Evolutionary conservation across 192 early-diverging fungal genomes (phyloP), one percentile per base, ranked within the genome.

Genomic region (Mortierella antarctica): DNA sequence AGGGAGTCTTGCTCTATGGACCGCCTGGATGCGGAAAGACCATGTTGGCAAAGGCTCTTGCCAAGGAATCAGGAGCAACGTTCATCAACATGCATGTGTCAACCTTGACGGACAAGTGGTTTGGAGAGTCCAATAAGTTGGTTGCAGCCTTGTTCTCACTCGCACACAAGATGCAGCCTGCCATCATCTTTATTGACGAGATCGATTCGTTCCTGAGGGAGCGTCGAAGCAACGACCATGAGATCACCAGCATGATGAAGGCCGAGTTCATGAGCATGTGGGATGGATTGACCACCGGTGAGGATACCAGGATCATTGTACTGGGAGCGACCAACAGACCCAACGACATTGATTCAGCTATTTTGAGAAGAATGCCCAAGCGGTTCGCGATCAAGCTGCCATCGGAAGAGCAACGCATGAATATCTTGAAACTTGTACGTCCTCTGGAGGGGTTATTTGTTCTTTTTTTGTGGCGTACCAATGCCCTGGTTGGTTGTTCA

Each of bases 251-350:
- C 48, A 98, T 98, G 89, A 99, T 99, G 97, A 99, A 99, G 87
- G 97, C 98, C 20, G 98, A 99, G 86, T 99, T 99, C 80, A 99
- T 99, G 96, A 92, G 92, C 58, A 89, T 99, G 71, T 99, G 98
- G 98, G 98, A 99, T 82, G 98, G 98, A 6, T 85, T 99, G 67
- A 91, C 93, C 4, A 90, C 92, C 2, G 91, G 89, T 23, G 88
- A 93, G 59, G 88, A 89, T 62, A 85, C 66, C 20, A 84, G 86
- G 21, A 90, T 93, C 63, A 84, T 95, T 71, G 93, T 97, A 69
- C 73, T 97, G 55, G 97, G 97, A 53, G 97, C 97, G 1, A 99
- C 98, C 0, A 99, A 99, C 83, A 86, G 98, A 51, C 98, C 98
- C 18, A 96, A 94, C 83, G 98, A 99, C 81, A 96, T 99, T 61